Evolutionary conservation across 371 early-diverging fungal genomes (phyloP).

Genomic region (Funneliformis caledonium): DNA sequence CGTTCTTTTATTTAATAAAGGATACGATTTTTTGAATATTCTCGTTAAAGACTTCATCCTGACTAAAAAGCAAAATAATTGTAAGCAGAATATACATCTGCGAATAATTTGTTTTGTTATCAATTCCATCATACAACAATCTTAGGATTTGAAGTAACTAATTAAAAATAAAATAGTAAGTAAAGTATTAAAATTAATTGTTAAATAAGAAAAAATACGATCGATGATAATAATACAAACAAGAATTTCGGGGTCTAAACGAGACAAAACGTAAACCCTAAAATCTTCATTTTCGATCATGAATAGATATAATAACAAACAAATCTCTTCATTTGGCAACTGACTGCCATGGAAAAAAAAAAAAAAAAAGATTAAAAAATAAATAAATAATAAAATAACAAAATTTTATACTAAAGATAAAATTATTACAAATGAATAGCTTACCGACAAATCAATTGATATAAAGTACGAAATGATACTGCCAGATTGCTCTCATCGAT

Average conservation of each 20-base stretch:
- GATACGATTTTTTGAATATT: slow-evolving; percentile 74
- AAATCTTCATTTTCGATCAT: slow-evolving; percentile 72
- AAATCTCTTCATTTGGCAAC: slow-evolving; percentile 67
- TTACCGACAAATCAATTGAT: slow-evolving; percentile 66
- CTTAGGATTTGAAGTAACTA: slow-evolving; percentile 73
- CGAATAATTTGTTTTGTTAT: slow-evolving; percentile 64
- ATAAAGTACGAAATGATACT: slow-evolving; percentile 65
- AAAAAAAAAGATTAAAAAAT: neutral
- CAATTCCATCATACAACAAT: slow-evolving; percentile 69
- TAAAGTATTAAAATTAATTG: neutral
- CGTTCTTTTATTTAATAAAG: neutral
- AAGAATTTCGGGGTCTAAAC: slow-evolving; percentile 78
- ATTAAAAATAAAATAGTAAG: neutral
- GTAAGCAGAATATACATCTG: slow-evolving; percentile 71
- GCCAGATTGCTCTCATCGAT: slow-evolving; percentile 54
- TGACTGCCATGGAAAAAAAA: slow-evolving; percentile 48
- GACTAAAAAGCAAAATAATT: slow-evolving; percentile 68
- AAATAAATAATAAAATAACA: neutral
- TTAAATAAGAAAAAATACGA: neutral
- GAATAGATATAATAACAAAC: slow-evolving; percentile 70
- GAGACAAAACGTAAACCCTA: slow-evolving; percentile 72
- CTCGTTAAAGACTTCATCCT: slow-evolving; percentile 76
- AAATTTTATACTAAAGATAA: neutral
- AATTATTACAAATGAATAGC: slow-evolving; percentile 11
- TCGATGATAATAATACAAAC: neutral